Evolutionary conservation across 257 asterid genomes (phyloP), one percentile per base, ranked within the genome.

Genomic region (Gentiana straminea): DNA sequence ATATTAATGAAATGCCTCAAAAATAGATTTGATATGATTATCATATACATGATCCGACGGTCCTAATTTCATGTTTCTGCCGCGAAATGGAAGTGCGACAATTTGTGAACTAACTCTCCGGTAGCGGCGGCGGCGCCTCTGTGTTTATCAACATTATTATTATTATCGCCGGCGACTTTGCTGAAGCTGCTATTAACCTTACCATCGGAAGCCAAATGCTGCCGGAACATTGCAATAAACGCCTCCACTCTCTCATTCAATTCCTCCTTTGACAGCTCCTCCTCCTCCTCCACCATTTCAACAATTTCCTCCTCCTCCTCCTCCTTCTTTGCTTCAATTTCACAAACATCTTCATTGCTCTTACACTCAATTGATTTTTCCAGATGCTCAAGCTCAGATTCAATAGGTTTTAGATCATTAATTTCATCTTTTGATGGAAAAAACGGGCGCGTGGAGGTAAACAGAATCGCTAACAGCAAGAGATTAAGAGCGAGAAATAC

Each of bases 211-310:
- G 77, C 78, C 80, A 88, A 81, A 70, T 92, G 98, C 71, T 81
- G 86, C 80, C 94, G 82, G 62, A 91, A 92, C 96, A 77, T 92
- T 33, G 94, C 71, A 59, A 92, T 92, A 60, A 92, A 88, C 13
- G 91, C 90, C 65, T 92, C 98, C 13, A 71, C 98, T 75, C 83
- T 85, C 73, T 68, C 65, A 63, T 92, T 83, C 77, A 92, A 61
- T 52, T 92, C 98, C 77, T 83, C 93, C 76, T 83, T 73, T 0
- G 96, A 75, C 4, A 90, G 75, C 67, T 81, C 75, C 2, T 72
- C 68, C 41, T 65, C 77, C 39, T 69, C 50, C 33, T 62, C 57
- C 38, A 44, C 53, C 13, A 5, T 53, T 1, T 4, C 35, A 1
- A 57, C 54, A 24, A 24, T 24, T 24, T 24, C 24, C 24, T 24